Conservation (phyloP, 805 yeast genomes). For the Myxozyma monticola region DNA sequence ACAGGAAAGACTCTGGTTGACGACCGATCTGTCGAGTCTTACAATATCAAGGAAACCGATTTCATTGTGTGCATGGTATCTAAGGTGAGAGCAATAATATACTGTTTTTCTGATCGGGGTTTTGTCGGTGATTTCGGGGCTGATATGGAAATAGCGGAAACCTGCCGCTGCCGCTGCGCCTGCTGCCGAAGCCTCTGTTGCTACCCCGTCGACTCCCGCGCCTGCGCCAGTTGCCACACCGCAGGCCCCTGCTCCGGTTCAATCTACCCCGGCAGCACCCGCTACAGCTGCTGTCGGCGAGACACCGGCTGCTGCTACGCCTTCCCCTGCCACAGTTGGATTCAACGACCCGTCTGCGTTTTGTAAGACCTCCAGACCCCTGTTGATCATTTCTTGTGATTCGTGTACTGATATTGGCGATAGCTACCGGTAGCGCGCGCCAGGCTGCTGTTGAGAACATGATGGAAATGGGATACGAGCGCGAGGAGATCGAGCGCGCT, state of each 20-base stretch:
- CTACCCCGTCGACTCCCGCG: constrained; percentile 23
- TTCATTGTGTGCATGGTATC: constrained; percentile 91
- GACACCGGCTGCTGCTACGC: constrained; percentile 27
- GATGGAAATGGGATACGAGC: constrained; percentile 94
- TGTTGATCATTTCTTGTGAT: neutral
- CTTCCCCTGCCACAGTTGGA: constrained; percentile 33
- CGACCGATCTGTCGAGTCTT: constrained; percentile 67
- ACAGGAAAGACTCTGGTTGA: constrained; percentile 80
- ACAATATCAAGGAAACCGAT: constrained; percentile 76
- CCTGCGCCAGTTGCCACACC: constrained; percentile 32
- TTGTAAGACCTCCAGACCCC: constrained; percentile 18
- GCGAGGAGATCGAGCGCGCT: constrained; percentile 84
- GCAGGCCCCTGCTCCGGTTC: constrained; percentile 23
- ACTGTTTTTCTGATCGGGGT: neutral
- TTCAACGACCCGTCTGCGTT: constrained; percentile 42
- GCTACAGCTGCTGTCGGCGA: constrained; percentile 33
- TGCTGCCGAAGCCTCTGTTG: constrained; percentile 10
- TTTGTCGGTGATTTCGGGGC: neutral
- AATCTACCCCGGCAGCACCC: constrained; percentile 28
- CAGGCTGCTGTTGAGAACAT: constrained; percentile 77
- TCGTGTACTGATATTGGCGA: neutral
- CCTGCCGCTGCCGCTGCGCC: constrained; percentile 30
- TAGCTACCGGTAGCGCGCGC: constrained; percentile 72
- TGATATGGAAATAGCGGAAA: constrained; percentile 9
- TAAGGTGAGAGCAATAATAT: constrained; percentile 37